Evolutionary conservation across 495 filamentous ascomycete species (phyloP), one percentile per base, ranked within the genome.

Genomic region (Aspergillus ostianus): DNA sequence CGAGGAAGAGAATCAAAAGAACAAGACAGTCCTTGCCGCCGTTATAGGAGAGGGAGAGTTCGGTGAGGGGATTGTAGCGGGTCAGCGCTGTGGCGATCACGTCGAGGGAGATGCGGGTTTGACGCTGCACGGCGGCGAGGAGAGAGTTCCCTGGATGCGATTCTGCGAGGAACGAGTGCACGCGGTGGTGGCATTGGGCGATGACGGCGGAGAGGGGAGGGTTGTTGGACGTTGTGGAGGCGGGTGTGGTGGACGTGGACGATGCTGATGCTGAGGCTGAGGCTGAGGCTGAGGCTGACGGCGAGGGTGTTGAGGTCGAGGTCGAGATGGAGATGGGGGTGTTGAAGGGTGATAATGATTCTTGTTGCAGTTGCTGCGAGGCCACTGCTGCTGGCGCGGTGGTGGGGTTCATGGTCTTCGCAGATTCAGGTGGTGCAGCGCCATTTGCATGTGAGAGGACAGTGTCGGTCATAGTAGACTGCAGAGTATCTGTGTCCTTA

Each of bases 11-110:
- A 64, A 98, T 78, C n/a, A 98, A 81, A 10, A 97, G 85, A 57
- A 97, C 90, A 23, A 97, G 86, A 67, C 94, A 98, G 84, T 98
- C 94, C 73, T 98, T 98, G 48, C 94, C 94, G 75, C 94, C 94
- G 64, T 98, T 98, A 71, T 97, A 98, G 51, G 95, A 95, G 58
- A 98, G 80, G 10, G 93, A 92, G 50, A 98, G 80, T 63, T 95
- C 82, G 51, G 87, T 78, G 56, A 88, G 84, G 82, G 10, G 13
- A 12, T 81, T 80, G 69, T 96, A 97, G 64, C 77, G 77, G 53
- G 80, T 67, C 56, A 97, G 74, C 2, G 92, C 90, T 58, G 88
- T 81, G 51, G 83, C 76, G 27, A 96, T 83, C 15, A 97, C 88
- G 18, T 74, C 80, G 61, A 96, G 78, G 2, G 91, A 84, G 17